Evolutionary conservation across 139 green algal species (phyloP), one percentile per base, ranked within the genome.

Genomic region (Picochlorum sp.): DNA sequence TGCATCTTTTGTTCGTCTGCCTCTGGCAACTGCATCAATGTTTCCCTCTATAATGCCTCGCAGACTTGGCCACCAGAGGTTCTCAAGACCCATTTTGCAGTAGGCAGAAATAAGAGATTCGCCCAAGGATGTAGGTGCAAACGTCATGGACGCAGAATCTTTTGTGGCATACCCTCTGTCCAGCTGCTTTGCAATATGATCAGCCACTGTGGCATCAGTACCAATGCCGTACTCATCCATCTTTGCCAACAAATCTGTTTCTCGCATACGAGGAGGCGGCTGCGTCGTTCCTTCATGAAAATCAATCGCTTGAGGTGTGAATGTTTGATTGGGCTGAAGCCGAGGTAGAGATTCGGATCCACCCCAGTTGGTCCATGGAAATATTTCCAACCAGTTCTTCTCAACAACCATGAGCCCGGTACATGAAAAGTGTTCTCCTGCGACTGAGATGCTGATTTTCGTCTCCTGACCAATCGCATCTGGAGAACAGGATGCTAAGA

Each of bases 181-280:
- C 28, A 81, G 70, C 61, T 83, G 77, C 49, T 81, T 89, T 57
- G 83, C 64, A 55, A 88, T 88, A 81, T 96, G 90, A 64, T 94
- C 82, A 8, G 82, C 86, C 24, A 91, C 81, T 3, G 94, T 99
- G 11, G 94, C 94, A 71, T 99, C 94, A 4, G 94, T 99, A 23
- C 94, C 94, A 62, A 99, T 99, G 60, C 90, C 89, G 64, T 95
- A 62, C 24, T 68, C 61, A 64, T 99, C 94, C 94, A 99, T 99
- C 9, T 81, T 73, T 14, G 76, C 55, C 10, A 98, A 88, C 6
- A 99, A 78, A 66, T 98, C 92, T 2, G 81, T 67, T 77, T 99
- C 94, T 5, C 72, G 76, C 44, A 99, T 78, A 4, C 83, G 69
- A 1, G 79, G 73, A 2, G 94, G 88, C 16, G 94, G 85, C 64